Evolutionary conservation across 1,284 basidiomycete species (phyloP), one percentile per base, ranked within the genome.

Genomic region (Polyporus tsugae): DNA sequence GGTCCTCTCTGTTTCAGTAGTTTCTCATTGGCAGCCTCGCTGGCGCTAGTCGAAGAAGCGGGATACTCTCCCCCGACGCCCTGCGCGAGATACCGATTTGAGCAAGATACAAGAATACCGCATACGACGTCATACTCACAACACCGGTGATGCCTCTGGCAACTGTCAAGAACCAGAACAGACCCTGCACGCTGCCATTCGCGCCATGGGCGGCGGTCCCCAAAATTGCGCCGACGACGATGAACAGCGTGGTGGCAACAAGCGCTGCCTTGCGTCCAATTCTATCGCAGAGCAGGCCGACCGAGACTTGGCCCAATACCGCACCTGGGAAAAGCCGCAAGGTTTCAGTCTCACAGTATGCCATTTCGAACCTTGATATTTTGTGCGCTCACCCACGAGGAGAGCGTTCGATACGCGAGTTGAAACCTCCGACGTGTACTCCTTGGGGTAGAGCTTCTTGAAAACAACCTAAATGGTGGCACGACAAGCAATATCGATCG

Each of bases 11-110:
- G 80, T 71, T 86, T 83, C 42, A 86, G 69, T 78, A 87, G 87
- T 70, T 86, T 87, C 79, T 94, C 92, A 74, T 94, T 94, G 11
- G 91, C 90, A 41, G 91, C 88, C 76, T 94, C 91, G 53, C 85
- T 88, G 1, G 91, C 91, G 39, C 84, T 85, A 0, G 90, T 88
- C 1, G 87, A 89, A 13, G 89, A 91, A 2, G 91, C 90, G 0
- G 92, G 91, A 77, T 94, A 95, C 81, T 94, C 92, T 15, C 92
- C 92, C 33, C 92, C 91, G 6, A 91, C 91, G 67, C 91, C 89
- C 87, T 89, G 46, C 25, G 22, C 39, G 49, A 42, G 29, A 38
- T 22, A 29, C 36, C 7, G 38, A 49, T 46, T 60, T 19, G 39
- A 38, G 44, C 44, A 38, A 10, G 39, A 38, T 53, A 63, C 60